phyloP scores from a whole-genome alignment of 2,329 filamentous ascomycete species.

The Aspergillus sergii region DNA sequence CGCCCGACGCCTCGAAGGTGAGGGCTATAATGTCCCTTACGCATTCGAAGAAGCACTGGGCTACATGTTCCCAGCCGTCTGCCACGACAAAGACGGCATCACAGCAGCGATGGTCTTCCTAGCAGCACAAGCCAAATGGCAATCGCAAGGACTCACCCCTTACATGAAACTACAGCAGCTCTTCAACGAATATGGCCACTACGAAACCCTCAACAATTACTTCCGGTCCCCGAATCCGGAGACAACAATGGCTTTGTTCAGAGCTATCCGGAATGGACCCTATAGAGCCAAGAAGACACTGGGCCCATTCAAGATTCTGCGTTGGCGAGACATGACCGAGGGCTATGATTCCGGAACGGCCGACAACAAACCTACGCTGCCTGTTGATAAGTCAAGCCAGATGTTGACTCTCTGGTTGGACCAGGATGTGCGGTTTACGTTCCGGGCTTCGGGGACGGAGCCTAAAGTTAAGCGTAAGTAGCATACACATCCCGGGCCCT shows the following conservation, averaged over 20 bases:
- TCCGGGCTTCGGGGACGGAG: slow-evolving; percentile 65
- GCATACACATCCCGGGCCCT: neutral
- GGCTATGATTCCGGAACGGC: slow-evolving; percentile 60
- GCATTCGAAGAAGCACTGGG: slow-evolving; percentile 69
- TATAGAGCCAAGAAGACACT: slow-evolving; percentile 49
- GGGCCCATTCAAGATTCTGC: slow-evolving; percentile 54
- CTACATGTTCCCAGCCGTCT: slow-evolving; percentile 66
- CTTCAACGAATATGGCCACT: slow-evolving; percentile 61
- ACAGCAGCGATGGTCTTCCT: slow-evolving; percentile 63
- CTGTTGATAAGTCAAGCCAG: slow-evolving; percentile 59
- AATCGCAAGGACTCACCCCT: slow-evolving; percentile 56
- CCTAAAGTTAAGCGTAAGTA: slow-evolving; percentile 65
- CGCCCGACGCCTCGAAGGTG: slow-evolving; percentile 53
- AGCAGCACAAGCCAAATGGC: slow-evolving; percentile 56
- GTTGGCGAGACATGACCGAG: slow-evolving; percentile 65
- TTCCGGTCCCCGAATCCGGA: slow-evolving; percentile 60
- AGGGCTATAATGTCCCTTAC: slow-evolving; percentile 56
- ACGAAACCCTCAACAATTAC: slow-evolving; percentile 66
- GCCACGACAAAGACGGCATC: slow-evolving; percentile 67
- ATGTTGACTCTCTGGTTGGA: slow-evolving; percentile 66
- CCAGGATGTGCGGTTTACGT: slow-evolving; percentile 58
- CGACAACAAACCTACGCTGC: slow-evolving; percentile 57
- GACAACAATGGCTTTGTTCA: slow-evolving; percentile 58
- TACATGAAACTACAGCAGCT: slow-evolving; percentile 59
- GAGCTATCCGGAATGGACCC: slow-evolving; percentile 52